Evolutionary conservation across 208 protist species (phyloP).

Genomic region (Porcisia hertigi): DNA sequence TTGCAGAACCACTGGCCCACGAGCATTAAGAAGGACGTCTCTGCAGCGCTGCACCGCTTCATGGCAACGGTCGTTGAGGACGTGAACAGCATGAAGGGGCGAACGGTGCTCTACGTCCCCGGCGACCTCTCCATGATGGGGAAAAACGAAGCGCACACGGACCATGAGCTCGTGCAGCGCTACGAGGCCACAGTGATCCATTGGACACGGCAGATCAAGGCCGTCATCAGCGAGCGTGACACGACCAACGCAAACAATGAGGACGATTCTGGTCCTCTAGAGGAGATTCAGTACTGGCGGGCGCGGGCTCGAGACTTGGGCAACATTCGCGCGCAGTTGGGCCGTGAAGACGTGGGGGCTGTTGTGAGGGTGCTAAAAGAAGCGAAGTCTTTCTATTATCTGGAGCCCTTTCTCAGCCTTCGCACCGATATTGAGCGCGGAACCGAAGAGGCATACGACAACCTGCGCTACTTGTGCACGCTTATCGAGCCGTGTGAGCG

Average conservation of each 20-base stretch:
- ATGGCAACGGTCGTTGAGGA: conserved; percentile 97
- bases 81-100: conserved; percentile 92
- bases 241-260: conserved; percentile 27
- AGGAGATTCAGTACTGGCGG: conserved; percentile 97
- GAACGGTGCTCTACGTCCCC: conserved; percentile 98
- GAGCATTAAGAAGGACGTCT: conserved; percentile 96
- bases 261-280: conserved; percentile 87
- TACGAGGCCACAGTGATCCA: conserved; percentile 98
- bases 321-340: conserved; percentile 95
- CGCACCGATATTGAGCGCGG: conserved; percentile 92
- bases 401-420: conserved; percentile 94
- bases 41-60: conserved; percentile 95
- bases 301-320: conserved; percentile 93
- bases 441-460: conserved; percentile 95
- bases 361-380: conserved; percentile 92
- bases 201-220: conserved; percentile 99
- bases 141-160: conserved; percentile 59
- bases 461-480: conserved; percentile 94
- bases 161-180: conserved; percentile 96
- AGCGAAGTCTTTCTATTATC: conserved; percentile 94
- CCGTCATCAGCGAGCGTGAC: conserved; percentile 92
- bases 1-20: conserved; percentile 93
- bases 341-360: conserved; percentile 84
- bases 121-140: conserved; percentile 72
- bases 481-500: conserved; percentile 93